phyloP scores from a whole-genome alignment of 2,329 filamentous ascomycete species.

The Xylaria sp. region DNA sequence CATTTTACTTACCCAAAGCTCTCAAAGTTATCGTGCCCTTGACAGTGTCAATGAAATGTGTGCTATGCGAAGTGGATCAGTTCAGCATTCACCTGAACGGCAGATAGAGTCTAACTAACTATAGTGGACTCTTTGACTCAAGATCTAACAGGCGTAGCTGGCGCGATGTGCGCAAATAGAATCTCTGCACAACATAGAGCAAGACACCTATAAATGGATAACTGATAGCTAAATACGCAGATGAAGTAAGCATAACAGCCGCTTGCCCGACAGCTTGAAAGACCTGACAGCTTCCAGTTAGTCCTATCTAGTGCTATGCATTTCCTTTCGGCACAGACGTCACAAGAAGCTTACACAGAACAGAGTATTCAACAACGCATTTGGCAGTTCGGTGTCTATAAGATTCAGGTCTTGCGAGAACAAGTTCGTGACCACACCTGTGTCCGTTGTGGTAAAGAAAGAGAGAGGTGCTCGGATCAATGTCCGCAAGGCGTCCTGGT shows the following conservation, averaged over 20 bases:
- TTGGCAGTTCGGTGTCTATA: constrained; percentile 55
- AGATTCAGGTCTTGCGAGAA: constrained; percentile 61
- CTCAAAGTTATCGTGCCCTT: constrained; percentile 61
- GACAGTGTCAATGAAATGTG: constrained; percentile 60
- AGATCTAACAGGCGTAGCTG: constrained; percentile 63
- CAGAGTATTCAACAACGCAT: constrained; percentile 48
- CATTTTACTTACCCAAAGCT: constrained; percentile 54
- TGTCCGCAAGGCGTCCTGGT: constrained; percentile 44
- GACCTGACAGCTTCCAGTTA: neutral
- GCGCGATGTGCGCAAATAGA: constrained; percentile 64
- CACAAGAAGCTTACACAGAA: neutral
- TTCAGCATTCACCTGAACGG: neutral
- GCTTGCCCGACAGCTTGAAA: constrained; percentile 50
- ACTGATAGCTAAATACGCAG: constrained; percentile 55
- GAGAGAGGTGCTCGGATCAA: constrained; percentile 54
- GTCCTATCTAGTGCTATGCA: neutral
- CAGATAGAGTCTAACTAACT: constrained; percentile 48
- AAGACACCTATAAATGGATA: constrained; percentile 56
- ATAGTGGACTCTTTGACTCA: constrained; percentile 61
- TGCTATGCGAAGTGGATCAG: constrained; percentile 34
- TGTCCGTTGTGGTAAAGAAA: constrained; percentile 55
- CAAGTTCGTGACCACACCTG: constrained; percentile 55
- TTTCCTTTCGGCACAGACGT: neutral
- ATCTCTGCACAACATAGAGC: constrained; percentile 58
- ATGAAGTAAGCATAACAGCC: constrained; percentile 53